Evolutionary conservation across 1,284 basidiomycete genomes (phyloP).

Genomic region (Leucoagaricus sp.): DNA sequence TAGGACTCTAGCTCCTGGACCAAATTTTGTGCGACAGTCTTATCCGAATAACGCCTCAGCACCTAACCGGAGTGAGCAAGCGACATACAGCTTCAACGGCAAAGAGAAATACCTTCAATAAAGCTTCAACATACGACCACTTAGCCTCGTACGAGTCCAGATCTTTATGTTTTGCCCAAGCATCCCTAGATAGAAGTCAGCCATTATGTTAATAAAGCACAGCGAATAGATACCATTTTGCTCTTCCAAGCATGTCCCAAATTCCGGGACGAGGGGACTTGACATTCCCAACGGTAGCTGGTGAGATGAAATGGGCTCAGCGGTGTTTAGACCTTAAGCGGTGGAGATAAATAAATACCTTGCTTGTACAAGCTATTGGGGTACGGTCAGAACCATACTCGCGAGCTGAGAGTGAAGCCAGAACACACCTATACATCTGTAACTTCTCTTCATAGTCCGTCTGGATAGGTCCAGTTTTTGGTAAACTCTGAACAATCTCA

Average conservation of each 20-base stretch:
- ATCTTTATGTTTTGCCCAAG: slow-evolving; percentile 91
- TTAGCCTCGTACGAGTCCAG: slow-evolving; percentile 82
- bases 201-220: slow-evolving; percentile 22
- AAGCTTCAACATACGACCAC: slow-evolving; percentile 85
- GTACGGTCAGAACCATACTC: background rate
- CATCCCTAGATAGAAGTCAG: slow-evolving; percentile 69
- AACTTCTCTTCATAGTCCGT: slow-evolving; percentile 97
- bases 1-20: slow-evolving; percentile 86
- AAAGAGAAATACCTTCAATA: slow-evolving; percentile 67
- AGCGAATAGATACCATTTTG: slow-evolving; percentile 75
- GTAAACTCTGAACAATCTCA: slow-evolving; percentile 89
- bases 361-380: slow-evolving; percentile 84
- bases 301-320: slow-evolving; percentile 4
- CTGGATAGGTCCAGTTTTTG: slow-evolving; percentile 94
- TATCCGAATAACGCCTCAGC: slow-evolving; percentile 81
- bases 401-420: background rate
- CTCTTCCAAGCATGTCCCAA: slow-evolving; percentile 91
- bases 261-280: slow-evolving; percentile 80
- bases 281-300: slow-evolving; percentile 90
- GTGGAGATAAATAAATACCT: slow-evolving; percentile 49
- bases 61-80: slow-evolving; percentile 48
- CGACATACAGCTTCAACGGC: background rate
- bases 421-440: slow-evolving; percentile 82
- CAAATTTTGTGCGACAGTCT: slow-evolving; percentile 74
- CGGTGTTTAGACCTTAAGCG: slow-evolving; percentile 15